These are phyloP conservation scores for Phytopythium litorale DNA, from an alignment of 352 stramenopile genomes.

Conservation along the genomic window DNA sequence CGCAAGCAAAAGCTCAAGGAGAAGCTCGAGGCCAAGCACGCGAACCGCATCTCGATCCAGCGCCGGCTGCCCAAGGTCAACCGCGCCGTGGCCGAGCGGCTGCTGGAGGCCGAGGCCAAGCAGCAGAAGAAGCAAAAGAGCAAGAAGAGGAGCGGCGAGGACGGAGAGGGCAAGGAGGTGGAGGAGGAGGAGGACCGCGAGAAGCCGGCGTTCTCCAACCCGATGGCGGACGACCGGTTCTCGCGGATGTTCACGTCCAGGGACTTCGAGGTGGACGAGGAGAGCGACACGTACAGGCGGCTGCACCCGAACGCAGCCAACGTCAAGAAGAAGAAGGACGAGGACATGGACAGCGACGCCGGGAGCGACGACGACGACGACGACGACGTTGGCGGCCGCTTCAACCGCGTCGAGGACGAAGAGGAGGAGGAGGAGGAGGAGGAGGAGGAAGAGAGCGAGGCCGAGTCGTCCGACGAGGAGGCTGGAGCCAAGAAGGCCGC, in stretches of 20 bases:
- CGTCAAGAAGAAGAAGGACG: conserved; percentile 66
- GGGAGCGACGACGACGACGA: conserved; percentile 60
- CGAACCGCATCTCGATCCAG: conserved; percentile 89
- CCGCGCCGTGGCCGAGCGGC: conserved; percentile 77
- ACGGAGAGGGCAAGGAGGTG: conserved; percentile 16
- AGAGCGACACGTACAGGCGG: conserved; percentile 95
- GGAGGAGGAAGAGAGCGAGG: conserved; percentile 46
- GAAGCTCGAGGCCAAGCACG: conserved; percentile 87
- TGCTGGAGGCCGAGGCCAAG: conserved; percentile 76
- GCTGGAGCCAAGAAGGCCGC: conserved; percentile 5
- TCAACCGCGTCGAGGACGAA: conserved; percentile 66
- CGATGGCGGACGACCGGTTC: conserved; percentile 96
- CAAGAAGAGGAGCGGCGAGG: conserved; percentile 17
- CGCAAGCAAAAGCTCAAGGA: conserved; percentile 96
- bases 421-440: conserved; percentile 66
- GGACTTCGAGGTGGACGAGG: conserved; percentile 98
- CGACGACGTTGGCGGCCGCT: conserved; percentile 45
- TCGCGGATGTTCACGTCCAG: conserved; percentile 95
- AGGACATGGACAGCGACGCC: conserved; percentile 93
- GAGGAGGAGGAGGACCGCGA: conserved; percentile 19
- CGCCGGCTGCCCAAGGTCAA: conserved; percentile 90
- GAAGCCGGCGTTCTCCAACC: conserved; percentile 55
- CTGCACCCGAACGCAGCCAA: conserved; percentile 91
- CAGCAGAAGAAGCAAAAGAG: conserved; percentile 41
- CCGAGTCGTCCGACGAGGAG: conserved; percentile 8